Conservation (phyloP, 129 eudicot genomes). For the Lonicera japonica region DNA sequence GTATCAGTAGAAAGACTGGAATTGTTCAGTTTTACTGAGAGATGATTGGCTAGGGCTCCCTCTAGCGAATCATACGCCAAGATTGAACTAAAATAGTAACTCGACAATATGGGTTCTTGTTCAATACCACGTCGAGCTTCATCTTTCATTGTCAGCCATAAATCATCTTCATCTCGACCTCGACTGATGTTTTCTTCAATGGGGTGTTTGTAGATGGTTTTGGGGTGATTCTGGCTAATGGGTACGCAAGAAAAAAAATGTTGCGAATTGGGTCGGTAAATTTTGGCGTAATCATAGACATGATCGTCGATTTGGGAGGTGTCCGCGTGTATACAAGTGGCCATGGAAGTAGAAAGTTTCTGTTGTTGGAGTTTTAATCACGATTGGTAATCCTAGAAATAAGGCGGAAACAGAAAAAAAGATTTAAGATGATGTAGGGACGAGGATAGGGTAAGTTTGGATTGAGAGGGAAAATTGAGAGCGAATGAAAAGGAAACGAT, state of each 20-base stretch:
- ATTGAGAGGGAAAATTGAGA: too few relatives aligned
- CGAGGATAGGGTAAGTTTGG: too few relatives aligned
- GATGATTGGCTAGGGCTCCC: slow-evolving; percentile 57
- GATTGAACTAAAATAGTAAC: slow-evolving; percentile 47
- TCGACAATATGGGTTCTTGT: slow-evolving; percentile 67
- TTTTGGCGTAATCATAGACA: slow-evolving; percentile 19
- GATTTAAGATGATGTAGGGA: background rate
- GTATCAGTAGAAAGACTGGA: slow-evolving; percentile 41
- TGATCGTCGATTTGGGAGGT: slow-evolving; percentile 35
- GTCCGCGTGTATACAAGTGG: slow-evolving; percentile 35
- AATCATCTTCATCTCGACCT: slow-evolving; percentile 15
- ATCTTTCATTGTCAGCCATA: slow-evolving; percentile 56
- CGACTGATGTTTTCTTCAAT: background rate
- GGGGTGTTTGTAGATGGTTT: slow-evolving; percentile 1
- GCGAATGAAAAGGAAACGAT: too few relatives aligned
- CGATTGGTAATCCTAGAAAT: background rate
- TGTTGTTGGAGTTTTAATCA: background rate
- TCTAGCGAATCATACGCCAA: slow-evolving; percentile 52
- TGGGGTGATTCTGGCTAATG: slow-evolving; percentile 30
- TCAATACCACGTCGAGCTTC: slow-evolving; percentile 60
- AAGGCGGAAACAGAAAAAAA: background rate
- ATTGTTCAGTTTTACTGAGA: slow-evolving; percentile 58
- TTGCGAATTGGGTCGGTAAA: slow-evolving; percentile 35
- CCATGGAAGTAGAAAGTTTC: slow-evolving; percentile 23
- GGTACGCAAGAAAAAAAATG: slow-evolving; percentile 45